These are phyloP conservation scores for Solanum stenotomum DNA, from an alignment of 257 asterid genomes.

Conservation along the genomic window DNA sequence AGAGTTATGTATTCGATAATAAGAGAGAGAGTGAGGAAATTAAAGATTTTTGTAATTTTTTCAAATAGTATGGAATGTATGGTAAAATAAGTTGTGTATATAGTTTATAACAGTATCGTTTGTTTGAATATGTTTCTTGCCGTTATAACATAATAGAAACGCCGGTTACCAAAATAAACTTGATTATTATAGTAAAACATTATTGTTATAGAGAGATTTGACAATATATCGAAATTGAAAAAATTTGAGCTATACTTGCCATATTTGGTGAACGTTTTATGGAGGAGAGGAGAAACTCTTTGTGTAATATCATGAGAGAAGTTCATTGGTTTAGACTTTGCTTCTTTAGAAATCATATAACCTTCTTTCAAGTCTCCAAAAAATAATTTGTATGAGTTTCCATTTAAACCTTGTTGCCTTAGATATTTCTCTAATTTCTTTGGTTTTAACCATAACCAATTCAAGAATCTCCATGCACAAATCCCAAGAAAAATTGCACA, in stretches of 20 bases:
- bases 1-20: too few relatives aligned
- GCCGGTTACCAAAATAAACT: not conserved
- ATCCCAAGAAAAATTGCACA: not conserved
- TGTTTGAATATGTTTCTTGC: too few relatives aligned
- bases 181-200: not conserved
- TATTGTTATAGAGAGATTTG: not conserved
- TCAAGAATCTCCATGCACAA: slow-evolving; percentile 11
- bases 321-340: slow-evolving; percentile 11
- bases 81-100: too few relatives aligned
- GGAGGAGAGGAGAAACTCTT: slow-evolving; percentile 9
- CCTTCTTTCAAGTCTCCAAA: slow-evolving; percentile 20
- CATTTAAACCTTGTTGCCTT: slow-evolving; percentile 10
- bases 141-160: not conserved
- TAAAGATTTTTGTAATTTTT: too few relatives aligned
- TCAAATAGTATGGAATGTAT: too few relatives aligned
- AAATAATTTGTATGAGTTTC: slow-evolving; percentile 12
- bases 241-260: not conserved
- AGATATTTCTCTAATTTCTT: slow-evolving; percentile 18
- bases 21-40: too few relatives aligned
- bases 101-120: too few relatives aligned
- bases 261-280: slow-evolving; percentile 1
- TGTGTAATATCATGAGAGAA: slow-evolving; percentile 9
- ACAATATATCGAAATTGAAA: not conserved
- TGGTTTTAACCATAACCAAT: slow-evolving; percentile 17
- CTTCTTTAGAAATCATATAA: not conserved